A percentile compares a stretch with the other conserved stretches of the same genome.
phyloP scores from a whole-genome alignment of 371 early-diverging fungal species.

The Blakeslea trispora region DNA sequence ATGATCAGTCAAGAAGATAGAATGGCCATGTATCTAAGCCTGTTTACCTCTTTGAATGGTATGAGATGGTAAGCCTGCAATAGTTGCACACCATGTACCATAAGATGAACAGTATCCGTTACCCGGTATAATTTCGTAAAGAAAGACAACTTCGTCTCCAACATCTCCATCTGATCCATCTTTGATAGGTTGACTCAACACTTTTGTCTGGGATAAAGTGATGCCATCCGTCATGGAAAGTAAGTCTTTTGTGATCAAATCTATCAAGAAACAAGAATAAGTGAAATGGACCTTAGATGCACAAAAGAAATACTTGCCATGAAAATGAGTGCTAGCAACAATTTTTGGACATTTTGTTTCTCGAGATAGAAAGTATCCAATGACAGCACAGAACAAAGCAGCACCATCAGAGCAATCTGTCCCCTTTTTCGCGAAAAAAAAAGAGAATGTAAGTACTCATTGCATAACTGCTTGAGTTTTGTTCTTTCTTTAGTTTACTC shows the following conservation, averaged over 20 bases:
- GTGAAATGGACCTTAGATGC: not conserved
- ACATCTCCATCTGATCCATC: not conserved
- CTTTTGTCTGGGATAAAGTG: conserved; percentile 34
- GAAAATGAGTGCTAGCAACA: conserved; percentile 69
- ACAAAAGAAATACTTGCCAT: conserved; percentile 37
- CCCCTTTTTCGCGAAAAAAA: conserved; percentile 41
- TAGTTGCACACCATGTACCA: conserved; percentile 61
- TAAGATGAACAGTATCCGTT: conserved; percentile 34
- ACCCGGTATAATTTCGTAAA: conserved; percentile 52
- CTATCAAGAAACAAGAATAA: not conserved
- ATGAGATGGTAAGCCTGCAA: conserved; percentile 52
- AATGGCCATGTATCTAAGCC: no score
- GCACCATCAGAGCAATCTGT: conserved; percentile 58
- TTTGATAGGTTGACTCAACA: conserved; percentile 16
- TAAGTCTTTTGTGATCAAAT: conserved; percentile 2
- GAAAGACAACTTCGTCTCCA: conserved; percentile 48
- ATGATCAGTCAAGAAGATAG: no score
- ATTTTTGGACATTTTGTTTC: conserved; percentile 45
- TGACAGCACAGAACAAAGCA: conserved; percentile 57
- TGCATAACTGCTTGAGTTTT: no score
- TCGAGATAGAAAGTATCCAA: conserved; percentile 53
- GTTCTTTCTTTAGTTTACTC: conserved; percentile 22
- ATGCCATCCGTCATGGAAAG: conserved; percentile 11
- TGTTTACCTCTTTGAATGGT: conserved; percentile 51
- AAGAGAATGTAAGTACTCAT: no score